A percentile compares a stretch with the other conserved stretches of the same genome.
phyloP scores from a whole-genome alignment of 331 rosid genomes.

The Spiraea crenata region DNA sequence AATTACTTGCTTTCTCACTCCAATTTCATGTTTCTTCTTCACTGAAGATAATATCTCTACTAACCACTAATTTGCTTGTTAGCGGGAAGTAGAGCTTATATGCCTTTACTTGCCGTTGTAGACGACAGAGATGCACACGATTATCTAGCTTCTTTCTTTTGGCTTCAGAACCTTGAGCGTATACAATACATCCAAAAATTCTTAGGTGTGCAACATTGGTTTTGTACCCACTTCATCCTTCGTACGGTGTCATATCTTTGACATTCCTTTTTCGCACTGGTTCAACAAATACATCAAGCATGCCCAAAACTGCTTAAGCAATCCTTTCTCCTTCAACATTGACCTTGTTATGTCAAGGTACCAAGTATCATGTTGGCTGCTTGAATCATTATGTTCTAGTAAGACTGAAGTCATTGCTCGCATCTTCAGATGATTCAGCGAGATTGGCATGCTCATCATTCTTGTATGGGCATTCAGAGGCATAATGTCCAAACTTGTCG shows the following conservation, averaged over 20 bases:
- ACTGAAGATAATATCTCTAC: not conserved
- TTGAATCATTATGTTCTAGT: no score
- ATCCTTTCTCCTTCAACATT: not conserved
- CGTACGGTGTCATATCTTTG: not conserved
- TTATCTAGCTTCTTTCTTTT: not conserved
- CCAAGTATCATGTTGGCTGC: not conserved
- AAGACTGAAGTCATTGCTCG: no score
- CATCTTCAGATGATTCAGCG: no score
- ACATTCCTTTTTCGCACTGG: not conserved
- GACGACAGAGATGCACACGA: not conserved
- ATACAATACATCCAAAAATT: not conserved
- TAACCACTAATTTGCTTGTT: not conserved
- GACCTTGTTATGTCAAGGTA: constrained; percentile 4
- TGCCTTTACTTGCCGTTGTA: not conserved
- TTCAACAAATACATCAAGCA: not conserved
- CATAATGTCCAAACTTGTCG: no score
- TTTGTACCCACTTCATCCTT: not conserved
- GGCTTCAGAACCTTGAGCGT: not conserved
- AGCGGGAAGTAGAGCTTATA: not conserved
- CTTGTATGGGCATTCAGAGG: no score
- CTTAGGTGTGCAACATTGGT: not conserved
- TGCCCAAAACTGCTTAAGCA: not conserved
- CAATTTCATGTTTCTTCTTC: not conserved
- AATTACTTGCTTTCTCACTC: not conserved
- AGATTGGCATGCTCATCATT: no score